These are phyloP conservation scores for Jacaranda mimosifolia DNA, from an alignment of 257 asterid species.

Conservation along the genomic window DNA sequence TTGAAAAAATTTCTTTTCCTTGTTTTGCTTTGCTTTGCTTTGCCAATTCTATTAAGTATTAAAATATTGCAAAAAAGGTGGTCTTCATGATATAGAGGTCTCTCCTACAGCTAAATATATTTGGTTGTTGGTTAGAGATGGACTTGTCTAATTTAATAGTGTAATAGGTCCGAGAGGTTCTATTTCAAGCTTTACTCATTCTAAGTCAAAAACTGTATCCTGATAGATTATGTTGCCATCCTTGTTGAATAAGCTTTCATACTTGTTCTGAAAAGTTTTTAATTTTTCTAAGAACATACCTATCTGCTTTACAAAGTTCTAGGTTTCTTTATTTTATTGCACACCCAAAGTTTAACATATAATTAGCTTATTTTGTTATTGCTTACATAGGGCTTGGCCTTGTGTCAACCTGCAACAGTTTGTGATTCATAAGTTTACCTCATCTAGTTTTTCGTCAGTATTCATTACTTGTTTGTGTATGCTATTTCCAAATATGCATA, in stretches of 20 bases:
- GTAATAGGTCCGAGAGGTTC: background rate
- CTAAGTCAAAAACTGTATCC: background rate
- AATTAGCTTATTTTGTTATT: background rate
- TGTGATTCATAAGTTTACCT: slow-evolving; percentile 2
- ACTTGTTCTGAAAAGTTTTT: background rate
- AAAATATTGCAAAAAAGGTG: background rate
- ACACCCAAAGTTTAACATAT: slow-evolving; percentile 6
- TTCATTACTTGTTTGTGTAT: slow-evolving; percentile 1
- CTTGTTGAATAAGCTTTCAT: slow-evolving; percentile 3
- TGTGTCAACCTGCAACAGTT: background rate
- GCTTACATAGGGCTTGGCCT: slow-evolving; percentile 16
- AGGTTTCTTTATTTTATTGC: slow-evolving; percentile 16
- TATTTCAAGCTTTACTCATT: background rate
- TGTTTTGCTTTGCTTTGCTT: background rate
- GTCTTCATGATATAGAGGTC: background rate
- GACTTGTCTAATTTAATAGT: background rate
- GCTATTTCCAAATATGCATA: slow-evolving; percentile 17
- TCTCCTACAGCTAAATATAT: slow-evolving; percentile 15
- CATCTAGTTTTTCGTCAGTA: slow-evolving; percentile 23
- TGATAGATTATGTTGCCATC: slow-evolving; percentile 17
- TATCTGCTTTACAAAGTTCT: slow-evolving; percentile 8
- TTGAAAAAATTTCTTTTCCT: background rate
- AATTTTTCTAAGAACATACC: background rate
- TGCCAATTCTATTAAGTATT: background rate
- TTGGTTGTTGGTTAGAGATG: background rate